phyloP scores from a whole-genome alignment of 1,284 basidiomycete genomes.

The Leccinum fallax region DNA sequence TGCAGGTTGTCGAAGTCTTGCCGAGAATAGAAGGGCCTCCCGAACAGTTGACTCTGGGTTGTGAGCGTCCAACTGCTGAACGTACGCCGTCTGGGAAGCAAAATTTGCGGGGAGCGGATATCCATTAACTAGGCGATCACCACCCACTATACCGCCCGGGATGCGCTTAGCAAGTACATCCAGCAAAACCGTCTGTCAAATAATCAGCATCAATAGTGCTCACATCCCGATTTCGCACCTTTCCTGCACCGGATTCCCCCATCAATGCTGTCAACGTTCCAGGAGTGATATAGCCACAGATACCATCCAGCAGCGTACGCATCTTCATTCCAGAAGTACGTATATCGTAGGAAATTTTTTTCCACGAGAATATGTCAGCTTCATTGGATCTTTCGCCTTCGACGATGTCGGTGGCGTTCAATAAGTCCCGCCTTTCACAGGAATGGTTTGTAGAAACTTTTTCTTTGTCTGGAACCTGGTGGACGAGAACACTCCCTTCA shows the following conservation, averaged over 20 bases:
- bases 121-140: constrained; percentile 81
- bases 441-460: constrained; percentile 13
- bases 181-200: constrained; percentile 67
- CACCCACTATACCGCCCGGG: constrained; percentile 67
- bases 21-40: constrained; percentile 84
- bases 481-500: constrained; percentile 32
- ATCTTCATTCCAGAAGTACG: constrained; percentile 46
- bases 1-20: constrained; percentile 76
- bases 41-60: constrained; percentile 71
- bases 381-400: constrained; percentile 30
- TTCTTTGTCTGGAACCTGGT: constrained; percentile 12
- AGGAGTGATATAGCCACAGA: constrained; percentile 82
- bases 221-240: constrained; percentile 38
- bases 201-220: background rate
- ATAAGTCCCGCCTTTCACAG: background rate
- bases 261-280: constrained; percentile 78
- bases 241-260: constrained; percentile 79
- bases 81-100: constrained; percentile 68
- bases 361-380: constrained; percentile 61
- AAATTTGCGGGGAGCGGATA: constrained; percentile 70
- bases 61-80: constrained; percentile 81
- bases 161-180: constrained; percentile 82
- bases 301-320: constrained; percentile 69
- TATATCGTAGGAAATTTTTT: constrained; percentile 53
- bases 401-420: constrained; percentile 6